These are phyloP conservation scores for Solanum etuberosum DNA, from an alignment of 257 asterid genomes.

Conservation along the genomic window DNA sequence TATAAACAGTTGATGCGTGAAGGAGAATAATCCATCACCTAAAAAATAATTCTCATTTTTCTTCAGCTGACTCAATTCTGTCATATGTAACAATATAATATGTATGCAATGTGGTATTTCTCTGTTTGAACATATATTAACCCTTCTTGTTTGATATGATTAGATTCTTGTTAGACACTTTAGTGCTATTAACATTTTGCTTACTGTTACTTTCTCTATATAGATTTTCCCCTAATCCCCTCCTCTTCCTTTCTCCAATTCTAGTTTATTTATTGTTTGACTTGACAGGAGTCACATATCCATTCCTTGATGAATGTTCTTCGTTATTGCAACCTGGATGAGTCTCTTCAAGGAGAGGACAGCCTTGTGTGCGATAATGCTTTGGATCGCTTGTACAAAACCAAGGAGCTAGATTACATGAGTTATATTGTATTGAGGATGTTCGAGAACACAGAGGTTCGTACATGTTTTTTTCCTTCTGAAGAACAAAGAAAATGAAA, in stretches of 20 bases:
- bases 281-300: conserved; percentile 85
- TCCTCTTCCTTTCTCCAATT: neutral
- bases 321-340: conserved; percentile 96
- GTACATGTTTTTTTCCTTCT: conserved; percentile 10
- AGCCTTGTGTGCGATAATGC: conserved; percentile 78
- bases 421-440: conserved; percentile 87
- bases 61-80: neutral
- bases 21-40: neutral
- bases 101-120: neutral
- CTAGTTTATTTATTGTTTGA: neutral
- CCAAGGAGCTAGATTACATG: conserved; percentile 97
- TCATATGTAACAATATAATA: neutral
- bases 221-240: neutral
- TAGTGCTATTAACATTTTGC: neutral
- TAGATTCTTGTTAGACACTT: neutral
- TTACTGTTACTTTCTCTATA: neutral
- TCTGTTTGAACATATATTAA: neutral
- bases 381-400: conserved; percentile 65
- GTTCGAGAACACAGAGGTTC: conserved; percentile 87
- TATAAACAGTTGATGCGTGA: neutral
- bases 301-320: conserved; percentile 97
- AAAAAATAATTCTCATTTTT: neutral
- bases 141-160: neutral
- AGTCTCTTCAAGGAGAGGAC: conserved; percentile 77
- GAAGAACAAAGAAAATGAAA: neutral